A percentile compares a stretch with the other conserved stretches of the same genome.
Conservation (phyloP, 2,329 filamentous ascomycete genomes). For the Cercospora zeina region DNA sequence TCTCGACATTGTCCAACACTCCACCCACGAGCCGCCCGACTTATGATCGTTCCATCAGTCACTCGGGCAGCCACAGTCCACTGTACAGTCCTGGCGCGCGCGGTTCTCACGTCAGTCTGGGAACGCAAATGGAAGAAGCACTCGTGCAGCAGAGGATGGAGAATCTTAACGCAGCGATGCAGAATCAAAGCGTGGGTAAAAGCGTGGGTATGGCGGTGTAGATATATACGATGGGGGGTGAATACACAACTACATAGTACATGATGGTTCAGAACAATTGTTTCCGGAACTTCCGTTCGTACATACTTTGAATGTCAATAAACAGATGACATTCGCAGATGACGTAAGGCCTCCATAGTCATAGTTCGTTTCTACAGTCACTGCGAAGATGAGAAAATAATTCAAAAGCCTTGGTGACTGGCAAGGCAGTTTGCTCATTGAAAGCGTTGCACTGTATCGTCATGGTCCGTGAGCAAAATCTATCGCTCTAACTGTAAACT, state of each 20-base stretch:
- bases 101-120: slow-evolving; percentile 16
- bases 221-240: background rate
- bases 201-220: slow-evolving; percentile 30
- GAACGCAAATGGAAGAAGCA: slow-evolving; percentile 32
- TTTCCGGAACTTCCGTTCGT: too few relatives aligned
- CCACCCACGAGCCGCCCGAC: slow-evolving; percentile 10
- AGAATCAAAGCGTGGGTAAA: slow-evolving; percentile 31
- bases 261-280: too few relatives aligned
- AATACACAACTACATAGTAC: background rate
- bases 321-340: too few relatives aligned
- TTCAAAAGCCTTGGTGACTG: background rate
- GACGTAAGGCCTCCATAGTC: too few relatives aligned
- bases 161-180: slow-evolving; percentile 36
- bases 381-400: too few relatives aligned
- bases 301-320: too few relatives aligned
- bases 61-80: slow-evolving; percentile 24
- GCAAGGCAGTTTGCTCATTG: background rate
- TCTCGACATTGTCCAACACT: slow-evolving; percentile 20
- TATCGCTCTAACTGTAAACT: background rate
- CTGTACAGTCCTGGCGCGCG: slow-evolving; percentile 33
- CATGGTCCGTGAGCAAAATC: background rate
- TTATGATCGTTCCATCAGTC: slow-evolving; percentile 17
- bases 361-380: too few relatives aligned
- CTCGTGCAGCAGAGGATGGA: slow-evolving; percentile 34
- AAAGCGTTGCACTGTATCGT: background rate